Percentiles rank a stretch among this genome's conserved stretches.
Conservation (phyloP, 2,329 filamentous ascomycete genomes). For the Teratosphaeria viscida region DNA sequence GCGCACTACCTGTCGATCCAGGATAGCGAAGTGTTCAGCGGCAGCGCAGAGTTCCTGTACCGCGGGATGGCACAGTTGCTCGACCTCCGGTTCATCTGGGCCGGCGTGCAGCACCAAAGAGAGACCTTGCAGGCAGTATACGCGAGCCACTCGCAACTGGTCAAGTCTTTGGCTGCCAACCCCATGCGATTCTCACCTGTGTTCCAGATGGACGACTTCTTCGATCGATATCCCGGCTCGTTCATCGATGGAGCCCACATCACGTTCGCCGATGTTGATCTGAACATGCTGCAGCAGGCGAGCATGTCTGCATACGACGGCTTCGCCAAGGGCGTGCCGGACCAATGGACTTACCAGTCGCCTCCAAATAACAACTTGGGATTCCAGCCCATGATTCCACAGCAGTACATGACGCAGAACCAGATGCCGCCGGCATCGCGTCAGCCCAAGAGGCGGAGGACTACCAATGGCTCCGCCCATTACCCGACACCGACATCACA, state of each 20-base stretch:
- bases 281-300: constrained; percentile 30
- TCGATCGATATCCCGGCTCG: constrained; percentile 66
- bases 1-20: constrained; percentile 60
- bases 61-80: constrained; percentile 70
- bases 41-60: constrained; percentile 58
- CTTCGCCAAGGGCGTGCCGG: constrained; percentile 37
- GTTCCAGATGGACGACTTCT: constrained; percentile 80
- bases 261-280: constrained; percentile 54
- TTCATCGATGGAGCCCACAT: constrained; percentile 67
- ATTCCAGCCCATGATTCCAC: constrained; percentile 5
- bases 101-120: constrained; percentile 67
- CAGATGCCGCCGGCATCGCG: constrained; percentile 5
- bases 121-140: constrained; percentile 70
- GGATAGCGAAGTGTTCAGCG: constrained; percentile 53
- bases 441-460: constrained; percentile 12
- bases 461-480: constrained; percentile 10
- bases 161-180: constrained; percentile 58
- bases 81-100: constrained; percentile 66
- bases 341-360: constrained; percentile 4
- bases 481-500: constrained; percentile 12
- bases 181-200: constrained; percentile 65
- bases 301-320: not conserved
- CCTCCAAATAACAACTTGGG: not conserved
- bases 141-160: constrained; percentile 68
- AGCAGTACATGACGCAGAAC: constrained; percentile 13